phyloP scores from a whole-genome alignment of 192 early-diverging fungal genomes.

The Rhizophlyctis rosea region DNA sequence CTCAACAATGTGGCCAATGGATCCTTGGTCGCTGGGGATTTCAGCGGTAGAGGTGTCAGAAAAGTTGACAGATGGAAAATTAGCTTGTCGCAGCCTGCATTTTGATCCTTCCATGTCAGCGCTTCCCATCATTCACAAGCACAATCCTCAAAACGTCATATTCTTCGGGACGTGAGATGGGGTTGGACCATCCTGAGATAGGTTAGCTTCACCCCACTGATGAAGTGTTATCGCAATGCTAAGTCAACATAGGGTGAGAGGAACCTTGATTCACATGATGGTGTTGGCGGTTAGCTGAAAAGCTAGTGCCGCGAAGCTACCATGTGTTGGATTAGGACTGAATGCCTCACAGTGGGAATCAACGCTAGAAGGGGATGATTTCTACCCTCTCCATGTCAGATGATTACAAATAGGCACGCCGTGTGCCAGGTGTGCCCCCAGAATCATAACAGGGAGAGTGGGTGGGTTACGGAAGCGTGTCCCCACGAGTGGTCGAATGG shows the following conservation, averaged over 20 bases:
- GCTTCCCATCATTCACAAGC: no score
- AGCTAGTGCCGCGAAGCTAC: slow-evolving; percentile 73
- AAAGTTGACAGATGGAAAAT: slow-evolving; percentile 79
- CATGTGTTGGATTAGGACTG: slow-evolving; percentile 73
- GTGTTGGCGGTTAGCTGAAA: slow-evolving; percentile 66
- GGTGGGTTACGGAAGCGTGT: slow-evolving; percentile 29
- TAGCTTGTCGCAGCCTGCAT: slow-evolving; percentile 74
- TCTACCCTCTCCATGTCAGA: slow-evolving; percentile 25
- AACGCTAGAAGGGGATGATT: slow-evolving; percentile 62
- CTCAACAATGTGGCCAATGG: slow-evolving; percentile 71
- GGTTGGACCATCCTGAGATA: no score
- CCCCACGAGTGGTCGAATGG: slow-evolving; percentile 15
- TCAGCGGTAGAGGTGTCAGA: slow-evolving; percentile 73
- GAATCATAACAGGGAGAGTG: slow-evolving; percentile 33
- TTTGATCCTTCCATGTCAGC: no score
- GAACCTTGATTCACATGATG: slow-evolving; percentile 73
- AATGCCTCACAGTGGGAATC: slow-evolving; percentile 74
- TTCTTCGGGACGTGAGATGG: no score
- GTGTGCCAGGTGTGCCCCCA: slow-evolving; percentile 25
- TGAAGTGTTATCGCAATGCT: slow-evolving; percentile 69
- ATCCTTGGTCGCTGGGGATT: slow-evolving; percentile 58
- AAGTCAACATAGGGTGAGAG: slow-evolving; percentile 76
- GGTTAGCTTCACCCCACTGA: no score
- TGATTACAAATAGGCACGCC: slow-evolving; percentile 46
- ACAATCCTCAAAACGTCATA: no score